Evolutionary conservation across 805 yeast genomes (phyloP).

Genomic region (Starmera caribaea): DNA sequence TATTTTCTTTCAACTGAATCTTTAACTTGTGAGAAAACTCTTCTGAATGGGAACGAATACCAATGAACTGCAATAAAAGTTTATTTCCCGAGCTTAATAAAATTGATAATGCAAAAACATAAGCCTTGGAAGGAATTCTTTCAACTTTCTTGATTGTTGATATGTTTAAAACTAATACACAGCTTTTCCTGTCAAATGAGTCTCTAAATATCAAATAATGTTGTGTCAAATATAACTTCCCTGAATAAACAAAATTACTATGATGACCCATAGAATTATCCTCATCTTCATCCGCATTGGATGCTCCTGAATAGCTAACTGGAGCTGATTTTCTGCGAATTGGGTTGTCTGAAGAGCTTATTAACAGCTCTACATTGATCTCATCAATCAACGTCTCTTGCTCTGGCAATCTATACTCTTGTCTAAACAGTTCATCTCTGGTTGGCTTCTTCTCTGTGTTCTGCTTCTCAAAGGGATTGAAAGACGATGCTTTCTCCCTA

Average conservation of each 20-base stretch:
- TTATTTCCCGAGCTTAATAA: conserved; percentile 56
- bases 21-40: conserved; percentile 65
- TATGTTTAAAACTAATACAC: conserved; percentile 63
- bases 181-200: conserved; percentile 54
- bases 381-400: conserved; percentile 58
- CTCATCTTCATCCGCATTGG: conserved; percentile 1
- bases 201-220: conserved; percentile 72
- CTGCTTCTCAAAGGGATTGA: conserved; percentile 30
- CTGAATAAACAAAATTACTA: conserved; percentile 35
- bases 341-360: conserved; percentile 17
- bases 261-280: conserved; percentile 6
- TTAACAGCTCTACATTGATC: conserved; percentile 52
- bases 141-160: conserved; percentile 80
- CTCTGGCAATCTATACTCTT: conserved; percentile 61
- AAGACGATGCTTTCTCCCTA: conserved; percentile 36
- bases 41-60: conserved; percentile 71
- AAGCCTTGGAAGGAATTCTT: conserved; percentile 66
- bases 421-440: conserved; percentile 62
- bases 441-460: conserved; percentile 34
- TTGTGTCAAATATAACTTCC: conserved; percentile 64
- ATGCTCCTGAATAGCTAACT: conserved; percentile 4
- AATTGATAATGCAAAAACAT: conserved; percentile 70
- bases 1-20: conserved; percentile 48
- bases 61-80: conserved; percentile 65
- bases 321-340: conserved; percentile 2